phyloP scores from a whole-genome alignment of 2,329 filamentous ascomycete genomes.

The Fusarium clavum region DNA sequence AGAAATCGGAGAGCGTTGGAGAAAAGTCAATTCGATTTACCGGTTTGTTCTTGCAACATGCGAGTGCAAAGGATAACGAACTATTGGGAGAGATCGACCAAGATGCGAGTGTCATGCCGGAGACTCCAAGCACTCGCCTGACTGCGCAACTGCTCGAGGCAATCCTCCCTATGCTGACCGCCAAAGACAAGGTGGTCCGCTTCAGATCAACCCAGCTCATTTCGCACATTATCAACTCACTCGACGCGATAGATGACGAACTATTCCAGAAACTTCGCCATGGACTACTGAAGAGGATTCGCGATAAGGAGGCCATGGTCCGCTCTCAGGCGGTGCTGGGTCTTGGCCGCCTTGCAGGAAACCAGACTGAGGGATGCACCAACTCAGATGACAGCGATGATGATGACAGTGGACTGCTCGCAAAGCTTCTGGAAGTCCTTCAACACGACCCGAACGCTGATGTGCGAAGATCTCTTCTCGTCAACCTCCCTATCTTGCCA shows the following conservation, averaged over 20 bases:
- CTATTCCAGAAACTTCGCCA: conserved; percentile 85
- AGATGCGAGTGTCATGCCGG: conserved; percentile 76
- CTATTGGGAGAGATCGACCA: conserved; percentile 73
- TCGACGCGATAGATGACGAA: conserved; percentile 92
- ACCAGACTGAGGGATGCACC: conserved; percentile 76
- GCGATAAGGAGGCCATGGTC: conserved; percentile 94
- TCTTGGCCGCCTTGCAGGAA: conserved; percentile 84
- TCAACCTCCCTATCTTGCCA: conserved; percentile 89
- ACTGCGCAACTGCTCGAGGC: conserved; percentile 78
- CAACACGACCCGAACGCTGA: conserved; percentile 96
- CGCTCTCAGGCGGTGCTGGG: conserved; percentile 92
- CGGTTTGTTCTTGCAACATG: conserved; percentile 84
- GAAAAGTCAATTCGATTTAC: conserved; percentile 88
- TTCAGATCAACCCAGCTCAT: conserved; percentile 91
- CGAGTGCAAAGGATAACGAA: conserved; percentile 77
- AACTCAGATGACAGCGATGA: conserved; percentile 79
- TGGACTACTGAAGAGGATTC: conserved; percentile 83
- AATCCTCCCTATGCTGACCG: conserved; percentile 78
- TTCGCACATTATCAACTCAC: conserved; percentile 89
- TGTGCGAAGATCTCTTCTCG: conserved; percentile 85
- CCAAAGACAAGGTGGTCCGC: conserved; percentile 93
- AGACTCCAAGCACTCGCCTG: conserved; percentile 86
- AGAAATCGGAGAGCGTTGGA: conserved; percentile 90
- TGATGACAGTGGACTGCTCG: conserved; percentile 75
- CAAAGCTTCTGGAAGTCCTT: conserved; percentile 86